Conservation (phyloP, 2,329 filamentous ascomycete species). For the Monilinia aucupariae region DNA sequence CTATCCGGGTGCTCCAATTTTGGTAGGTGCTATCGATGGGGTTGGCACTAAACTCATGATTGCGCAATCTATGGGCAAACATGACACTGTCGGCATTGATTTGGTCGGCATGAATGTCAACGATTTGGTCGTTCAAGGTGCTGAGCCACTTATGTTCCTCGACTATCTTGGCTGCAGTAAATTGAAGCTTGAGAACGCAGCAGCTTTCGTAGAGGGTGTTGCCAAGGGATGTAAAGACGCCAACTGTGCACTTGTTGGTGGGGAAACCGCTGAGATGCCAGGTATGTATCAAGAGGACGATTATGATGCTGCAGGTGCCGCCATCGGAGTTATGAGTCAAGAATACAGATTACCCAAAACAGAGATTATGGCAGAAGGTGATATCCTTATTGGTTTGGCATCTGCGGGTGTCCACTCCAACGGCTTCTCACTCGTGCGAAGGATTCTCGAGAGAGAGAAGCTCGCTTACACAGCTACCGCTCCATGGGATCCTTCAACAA, state of each 20-base stretch:
- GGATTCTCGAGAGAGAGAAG: slow-evolving; percentile 70
- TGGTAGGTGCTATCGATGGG: slow-evolving; percentile 94
- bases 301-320: slow-evolving; percentile 89
- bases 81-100: slow-evolving; percentile 93
- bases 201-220: slow-evolving; percentile 86
- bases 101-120: slow-evolving; percentile 87
- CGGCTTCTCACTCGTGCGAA: slow-evolving; percentile 92
- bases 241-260: slow-evolving; percentile 87
- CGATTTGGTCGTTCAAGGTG: slow-evolving; percentile 92
- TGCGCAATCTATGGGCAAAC: slow-evolving; percentile 81
- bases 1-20: slow-evolving; percentile 66
- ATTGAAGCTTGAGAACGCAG: slow-evolving; percentile 70
- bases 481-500: slow-evolving; percentile 65
- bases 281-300: slow-evolving; percentile 79
- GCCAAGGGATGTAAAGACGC: slow-evolving; percentile 80
- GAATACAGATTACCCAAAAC: slow-evolving; percentile 69
- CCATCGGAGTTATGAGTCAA: slow-evolving; percentile 73
- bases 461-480: slow-evolving; percentile 66
- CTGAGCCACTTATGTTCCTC: slow-evolving; percentile 90
- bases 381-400: slow-evolving; percentile 77
- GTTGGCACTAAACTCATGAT: slow-evolving; percentile 97
- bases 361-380: slow-evolving; percentile 70
- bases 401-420: slow-evolving; percentile 93
- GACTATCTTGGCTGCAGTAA: slow-evolving; percentile 96
- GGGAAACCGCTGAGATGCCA: slow-evolving; percentile 98